A percentile compares a stretch with the other conserved stretches of the same genome.
phyloP scores from a whole-genome alignment of 805 yeast species.

The Starmera caribaea region DNA sequence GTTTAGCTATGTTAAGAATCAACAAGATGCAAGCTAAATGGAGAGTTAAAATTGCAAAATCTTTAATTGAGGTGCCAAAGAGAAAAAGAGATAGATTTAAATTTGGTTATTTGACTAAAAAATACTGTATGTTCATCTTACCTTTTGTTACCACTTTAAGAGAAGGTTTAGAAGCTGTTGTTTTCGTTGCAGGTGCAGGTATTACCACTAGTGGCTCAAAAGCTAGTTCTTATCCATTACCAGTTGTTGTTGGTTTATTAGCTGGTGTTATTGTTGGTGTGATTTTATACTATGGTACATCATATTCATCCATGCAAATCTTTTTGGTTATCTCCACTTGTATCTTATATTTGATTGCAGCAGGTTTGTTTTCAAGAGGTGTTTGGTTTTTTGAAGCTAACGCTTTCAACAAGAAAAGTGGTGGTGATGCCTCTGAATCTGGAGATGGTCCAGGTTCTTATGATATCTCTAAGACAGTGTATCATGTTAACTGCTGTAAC shows the following conservation, averaged over 20 bases:
- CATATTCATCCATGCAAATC: conserved; percentile 68
- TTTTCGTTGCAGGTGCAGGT: conserved; percentile 94
- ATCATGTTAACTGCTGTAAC: conserved; percentile 98
- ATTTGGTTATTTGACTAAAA: conserved; percentile 47
- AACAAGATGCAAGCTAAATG: conserved; percentile 96
- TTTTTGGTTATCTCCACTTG: conserved; percentile 84
- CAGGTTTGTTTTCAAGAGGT: conserved; percentile 90
- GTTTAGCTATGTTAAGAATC: conserved; percentile 90
- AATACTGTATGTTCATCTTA: conserved; percentile 80
- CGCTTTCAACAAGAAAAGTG: conserved; percentile 53
- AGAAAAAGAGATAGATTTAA: conserved; percentile 40
- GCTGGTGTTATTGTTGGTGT: conserved; percentile 71
- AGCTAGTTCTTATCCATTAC: conserved; percentile 79
- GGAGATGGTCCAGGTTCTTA: conserved; percentile 96
- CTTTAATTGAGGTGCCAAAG: conserved; percentile 54
- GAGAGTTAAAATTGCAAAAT: conserved; percentile 89
- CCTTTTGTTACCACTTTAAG: conserved; percentile 88
- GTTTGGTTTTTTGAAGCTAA: conserved; percentile 81
- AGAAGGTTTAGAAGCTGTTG: conserved; percentile 96
- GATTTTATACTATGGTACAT: conserved; percentile 72
- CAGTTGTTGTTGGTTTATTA: conserved; percentile 77
- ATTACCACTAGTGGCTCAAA: conserved; percentile 38
- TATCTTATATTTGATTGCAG: conserved; percentile 79
- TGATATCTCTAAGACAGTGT: conserved; percentile 66
- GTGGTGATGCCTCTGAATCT: conserved; percentile 90